These are phyloP conservation scores for Microcera coccophila DNA, from an alignment of 2,329 filamentous ascomycete species.

Conservation along the genomic window DNA sequence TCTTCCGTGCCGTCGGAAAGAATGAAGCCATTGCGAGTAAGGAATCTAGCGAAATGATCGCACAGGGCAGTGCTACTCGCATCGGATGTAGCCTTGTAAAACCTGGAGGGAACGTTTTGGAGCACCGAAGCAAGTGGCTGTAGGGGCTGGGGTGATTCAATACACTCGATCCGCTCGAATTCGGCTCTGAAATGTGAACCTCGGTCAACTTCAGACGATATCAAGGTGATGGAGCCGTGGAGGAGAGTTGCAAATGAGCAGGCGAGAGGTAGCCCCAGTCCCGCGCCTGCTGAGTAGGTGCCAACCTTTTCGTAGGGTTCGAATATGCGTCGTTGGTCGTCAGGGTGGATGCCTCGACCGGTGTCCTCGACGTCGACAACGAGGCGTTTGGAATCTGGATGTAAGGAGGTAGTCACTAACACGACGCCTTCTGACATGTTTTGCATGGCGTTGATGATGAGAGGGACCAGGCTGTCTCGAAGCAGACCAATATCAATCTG, in stretches of 20 bases:
- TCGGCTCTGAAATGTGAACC: conserved; percentile 39
- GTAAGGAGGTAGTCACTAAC: conserved; percentile 30
- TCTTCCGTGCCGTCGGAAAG: conserved; percentile 3
- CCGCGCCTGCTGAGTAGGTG: conserved; percentile 35
- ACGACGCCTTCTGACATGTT: conserved; percentile 37
- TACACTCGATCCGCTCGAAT: conserved; percentile 11
- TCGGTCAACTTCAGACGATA: conserved; percentile 31
- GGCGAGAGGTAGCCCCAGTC: conserved; percentile 42
- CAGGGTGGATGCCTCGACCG: conserved; percentile 35
- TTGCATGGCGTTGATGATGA: conserved; percentile 41
- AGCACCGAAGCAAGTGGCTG: background rate
- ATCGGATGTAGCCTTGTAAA: background rate
- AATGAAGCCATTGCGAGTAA: conserved; percentile 5
- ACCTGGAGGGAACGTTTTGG: conserved; percentile 5
- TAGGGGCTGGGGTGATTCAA: background rate
- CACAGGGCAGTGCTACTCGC: background rate
- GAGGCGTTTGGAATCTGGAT: conserved; percentile 28
- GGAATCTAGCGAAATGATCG: conserved; percentile 6
- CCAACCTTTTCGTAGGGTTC: conserved; percentile 41
- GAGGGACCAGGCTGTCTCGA: conserved; percentile 39
- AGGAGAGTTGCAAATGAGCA: conserved; percentile 39
- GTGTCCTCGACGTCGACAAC: conserved; percentile 42
- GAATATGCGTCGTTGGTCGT: conserved; percentile 39
- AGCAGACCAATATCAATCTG: conserved; percentile 36
- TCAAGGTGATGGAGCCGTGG: conserved; percentile 35